Evolutionary conservation across 1,284 basidiomycete genomes (phyloP), one percentile per base, ranked within the genome.

Genomic region (Volvariella volvacea): DNA sequence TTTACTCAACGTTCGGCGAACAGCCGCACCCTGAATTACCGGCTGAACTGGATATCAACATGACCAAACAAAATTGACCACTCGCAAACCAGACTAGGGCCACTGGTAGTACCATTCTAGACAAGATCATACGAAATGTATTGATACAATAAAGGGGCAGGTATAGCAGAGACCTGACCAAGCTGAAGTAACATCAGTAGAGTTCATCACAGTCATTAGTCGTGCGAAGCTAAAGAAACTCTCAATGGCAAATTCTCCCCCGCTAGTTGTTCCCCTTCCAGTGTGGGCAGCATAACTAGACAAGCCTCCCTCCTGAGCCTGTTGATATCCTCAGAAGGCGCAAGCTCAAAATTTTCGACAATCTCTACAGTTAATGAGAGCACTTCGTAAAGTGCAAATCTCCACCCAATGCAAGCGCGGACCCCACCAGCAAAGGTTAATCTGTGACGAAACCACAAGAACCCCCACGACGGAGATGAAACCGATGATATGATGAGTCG

Each of bases 281-380:
- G 56, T 14, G 73, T 73, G 6, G 75, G 74, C n/a, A 75, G 55
- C 73, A 74, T 76, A 2, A 75, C 73, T 40, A 75, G 54, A 51
- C 72, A 73, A 8, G 71, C 69, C 50, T 74, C 72, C 49, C 72
- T 61, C 38, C 71, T 61, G n/a, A 77, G 54, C 19, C 66, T 61
- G 17, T 62, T 57, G 19, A 67, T 53, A 22, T 71, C 68, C 19
- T 67, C 63, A 1, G 69, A 69, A 3, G 62, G 56, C 12, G 62
- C 57, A 31, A 78, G 64, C 49, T 73, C 68, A 47, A 77, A 76
- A 55, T 73, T 70, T 45, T 70, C 71, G 49, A 77, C 60, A 33
- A 76, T 68, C 52, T 74, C 75, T 12, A 71, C 65, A 2, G 73
- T 62, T 42, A 76, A 62, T 3, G 68, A 56, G 48, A 74, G 68